A percentile compares a stretch with the other conserved stretches of the same genome.
These are phyloP conservation scores for Cryptosporidium felis DNA, from an alignment of 169 alveolate genomes.

Conservation along the genomic window DNA sequence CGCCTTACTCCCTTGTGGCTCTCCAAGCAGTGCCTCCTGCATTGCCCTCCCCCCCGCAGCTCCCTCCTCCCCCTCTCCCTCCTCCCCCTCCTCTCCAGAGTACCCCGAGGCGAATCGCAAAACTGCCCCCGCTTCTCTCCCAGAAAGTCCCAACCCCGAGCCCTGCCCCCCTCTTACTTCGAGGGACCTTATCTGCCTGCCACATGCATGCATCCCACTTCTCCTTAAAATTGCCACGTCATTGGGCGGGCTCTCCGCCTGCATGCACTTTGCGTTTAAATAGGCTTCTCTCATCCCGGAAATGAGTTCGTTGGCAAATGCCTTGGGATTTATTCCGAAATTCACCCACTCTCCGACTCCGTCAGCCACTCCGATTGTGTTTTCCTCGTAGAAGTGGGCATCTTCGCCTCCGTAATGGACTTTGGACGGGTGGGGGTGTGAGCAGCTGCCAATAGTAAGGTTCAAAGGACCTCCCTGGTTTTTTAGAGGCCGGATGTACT, in stretches of 20 bases:
- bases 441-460: slow-evolving; percentile 50
- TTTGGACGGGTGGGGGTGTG: slow-evolving; percentile 80
- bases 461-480: neutral
- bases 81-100: neutral
- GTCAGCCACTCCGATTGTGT: slow-evolving; percentile 83
- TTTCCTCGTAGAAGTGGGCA: slow-evolving; percentile 79
- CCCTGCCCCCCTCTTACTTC: neutral
- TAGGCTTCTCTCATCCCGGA: slow-evolving; percentile 73
- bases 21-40: neutral
- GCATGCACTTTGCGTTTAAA: neutral
- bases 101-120: neutral
- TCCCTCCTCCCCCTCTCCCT: neutral
- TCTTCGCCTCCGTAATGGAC: slow-evolving; percentile 87
- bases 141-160: neutral
- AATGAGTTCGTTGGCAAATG: slow-evolving; percentile 78
- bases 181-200: neutral
- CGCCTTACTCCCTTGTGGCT: too few species aligned
- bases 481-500: slow-evolving; percentile 19
- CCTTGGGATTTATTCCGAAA: slow-evolving; percentile 77
- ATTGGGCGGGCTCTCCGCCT: neutral
- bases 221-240: slow-evolving; percentile 23
- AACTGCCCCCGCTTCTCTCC: neutral
- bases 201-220: neutral
- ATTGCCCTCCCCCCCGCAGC: neutral
- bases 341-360: slow-evolving; percentile 82